A percentile compares a stretch with the other conserved stretches of the same genome.
Conservation (phyloP, 352 stramenopile species). For the Pythium phragmitis region DNA sequence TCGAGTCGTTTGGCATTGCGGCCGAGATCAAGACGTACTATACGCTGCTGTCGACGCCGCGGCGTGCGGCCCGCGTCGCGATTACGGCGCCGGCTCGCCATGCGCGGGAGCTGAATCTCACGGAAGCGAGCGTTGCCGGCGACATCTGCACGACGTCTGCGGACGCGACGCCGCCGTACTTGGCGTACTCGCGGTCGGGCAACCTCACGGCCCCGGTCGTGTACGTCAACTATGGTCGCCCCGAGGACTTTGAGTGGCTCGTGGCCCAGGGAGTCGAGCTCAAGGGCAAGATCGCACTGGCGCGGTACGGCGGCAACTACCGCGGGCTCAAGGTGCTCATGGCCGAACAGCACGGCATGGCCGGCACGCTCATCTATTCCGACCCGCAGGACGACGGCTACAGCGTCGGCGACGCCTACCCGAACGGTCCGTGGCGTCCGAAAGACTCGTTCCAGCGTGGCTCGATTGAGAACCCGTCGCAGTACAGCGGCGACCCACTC, state of each 20-base stretch:
- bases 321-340: slow-evolving; percentile 83
- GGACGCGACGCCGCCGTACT: slow-evolving; percentile 66
- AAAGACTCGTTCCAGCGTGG: slow-evolving; percentile 11
- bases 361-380: slow-evolving; percentile 85
- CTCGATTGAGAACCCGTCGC: slow-evolving; percentile 9
- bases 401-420: slow-evolving; percentile 35
- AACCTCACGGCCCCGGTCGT: slow-evolving; percentile 69
- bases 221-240: slow-evolving; percentile 87
- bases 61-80: slow-evolving; percentile 38
- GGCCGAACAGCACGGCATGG: slow-evolving; percentile 69
- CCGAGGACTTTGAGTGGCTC: slow-evolving; percentile 79
- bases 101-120: slow-evolving; percentile 47
- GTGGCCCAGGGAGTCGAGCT: slow-evolving; percentile 35
- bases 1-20: slow-evolving; percentile 31
- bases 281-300: slow-evolving; percentile 61
- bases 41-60: slow-evolving; percentile 51
- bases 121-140: slow-evolving; percentile 48
- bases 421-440: slow-evolving; percentile 7
- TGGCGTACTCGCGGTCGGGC: slow-evolving; percentile 80
- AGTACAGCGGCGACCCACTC: slow-evolving; percentile 71
- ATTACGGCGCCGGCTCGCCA: slow-evolving; percentile 41
- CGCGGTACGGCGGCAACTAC: slow-evolving; percentile 79
- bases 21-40: slow-evolving; percentile 11
- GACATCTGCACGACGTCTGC: slow-evolving; percentile 59
- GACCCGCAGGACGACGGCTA: slow-evolving; percentile 87